phyloP scores from a whole-genome alignment of 2,329 filamentous ascomycete species.

The Claviceps humidiphila region DNA sequence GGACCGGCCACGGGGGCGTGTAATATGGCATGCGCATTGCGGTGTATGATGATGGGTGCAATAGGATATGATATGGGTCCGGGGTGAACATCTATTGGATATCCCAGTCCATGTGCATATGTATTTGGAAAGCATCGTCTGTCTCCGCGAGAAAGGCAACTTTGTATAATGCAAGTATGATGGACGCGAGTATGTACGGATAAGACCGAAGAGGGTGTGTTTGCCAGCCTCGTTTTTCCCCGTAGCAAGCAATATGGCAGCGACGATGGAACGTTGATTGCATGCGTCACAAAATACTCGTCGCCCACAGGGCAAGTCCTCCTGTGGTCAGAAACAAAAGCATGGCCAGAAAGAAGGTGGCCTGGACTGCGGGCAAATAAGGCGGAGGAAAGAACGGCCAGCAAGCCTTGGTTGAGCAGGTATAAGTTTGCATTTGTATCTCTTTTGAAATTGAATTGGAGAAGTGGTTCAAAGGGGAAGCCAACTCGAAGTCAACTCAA shows the following conservation, averaged over 20 bases:
- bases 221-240: conserved; percentile 20
- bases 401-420: conserved; percentile 16
- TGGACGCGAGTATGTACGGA: too few species aligned
- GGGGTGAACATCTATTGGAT: too few species aligned
- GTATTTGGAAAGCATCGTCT: too few species aligned
- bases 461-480: too few species aligned
- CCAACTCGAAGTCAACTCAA: background rate
- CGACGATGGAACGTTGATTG: conserved; percentile 15
- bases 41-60: conserved; percentile 14
- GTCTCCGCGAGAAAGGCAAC: too few species aligned
- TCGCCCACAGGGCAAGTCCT: conserved; percentile 18
- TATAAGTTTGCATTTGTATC: conserved; percentile 27
- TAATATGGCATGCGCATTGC: conserved; percentile 8
- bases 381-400: conserved; percentile 14
- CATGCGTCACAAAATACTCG: conserved; percentile 12
- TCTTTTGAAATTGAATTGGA: conserved; percentile 7
- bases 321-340: conserved; percentile 12
- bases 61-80: conserved; percentile 6
- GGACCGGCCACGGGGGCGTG: conserved; percentile 13
- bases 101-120: too few species aligned
- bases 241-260: conserved; percentile 19
- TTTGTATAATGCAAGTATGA: too few species aligned
- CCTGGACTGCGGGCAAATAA: conserved; percentile 2
- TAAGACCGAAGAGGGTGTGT: too few species aligned
- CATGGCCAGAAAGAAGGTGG: conserved; percentile 6